Conservation (phyloP, 1,284 basidiomycete genomes). For the Amylostereum chailletii region DNA sequence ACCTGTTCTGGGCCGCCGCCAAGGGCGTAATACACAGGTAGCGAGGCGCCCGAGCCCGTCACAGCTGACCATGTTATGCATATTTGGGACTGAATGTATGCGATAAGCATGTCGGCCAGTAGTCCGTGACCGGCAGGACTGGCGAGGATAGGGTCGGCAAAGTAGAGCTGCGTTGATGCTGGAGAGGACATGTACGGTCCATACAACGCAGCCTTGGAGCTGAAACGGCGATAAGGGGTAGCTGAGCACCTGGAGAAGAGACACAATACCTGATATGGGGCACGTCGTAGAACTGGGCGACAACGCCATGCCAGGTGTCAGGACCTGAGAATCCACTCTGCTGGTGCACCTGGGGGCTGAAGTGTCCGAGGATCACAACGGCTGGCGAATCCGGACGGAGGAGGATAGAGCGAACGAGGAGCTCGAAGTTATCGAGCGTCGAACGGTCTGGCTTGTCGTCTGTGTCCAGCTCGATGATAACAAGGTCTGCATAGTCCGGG, state of each 20-base stretch:
- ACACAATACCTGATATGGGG: slow-evolving; percentile 65
- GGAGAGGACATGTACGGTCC: slow-evolving; percentile 75
- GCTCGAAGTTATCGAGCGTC: slow-evolving; percentile 79
- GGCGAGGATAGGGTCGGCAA: slow-evolving; percentile 77
- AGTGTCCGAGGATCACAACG: slow-evolving; percentile 86
- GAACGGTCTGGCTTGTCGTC: slow-evolving; percentile 72
- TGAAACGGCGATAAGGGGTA: slow-evolving; percentile 18
- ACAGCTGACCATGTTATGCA: slow-evolving; percentile 79
- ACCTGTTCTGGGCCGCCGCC: slow-evolving; percentile 19
- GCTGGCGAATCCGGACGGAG: slow-evolving; percentile 84
- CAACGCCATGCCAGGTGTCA: slow-evolving; percentile 79
- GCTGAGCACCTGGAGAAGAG: not conserved
- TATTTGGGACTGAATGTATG: slow-evolving; percentile 83
- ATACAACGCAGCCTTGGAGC: slow-evolving; percentile 77
- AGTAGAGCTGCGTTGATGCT: slow-evolving; percentile 62
- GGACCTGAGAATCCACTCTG: slow-evolving; percentile 79
- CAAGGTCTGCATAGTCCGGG: slow-evolving; percentile 85
- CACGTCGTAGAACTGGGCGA: slow-evolving; percentile 93
- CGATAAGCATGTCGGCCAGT: slow-evolving; percentile 76
- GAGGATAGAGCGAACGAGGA: slow-evolving; percentile 84
- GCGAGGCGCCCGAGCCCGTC: slow-evolving; percentile 53
- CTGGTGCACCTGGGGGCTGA: slow-evolving; percentile 75
- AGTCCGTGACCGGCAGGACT: slow-evolving; percentile 75
- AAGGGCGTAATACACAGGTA: slow-evolving; percentile 33
- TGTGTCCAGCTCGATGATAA: slow-evolving; percentile 88